Base-by-base conservation (phyloP, 75 land plant genomes). In the Sequoiadendron giganteum region DNA sequence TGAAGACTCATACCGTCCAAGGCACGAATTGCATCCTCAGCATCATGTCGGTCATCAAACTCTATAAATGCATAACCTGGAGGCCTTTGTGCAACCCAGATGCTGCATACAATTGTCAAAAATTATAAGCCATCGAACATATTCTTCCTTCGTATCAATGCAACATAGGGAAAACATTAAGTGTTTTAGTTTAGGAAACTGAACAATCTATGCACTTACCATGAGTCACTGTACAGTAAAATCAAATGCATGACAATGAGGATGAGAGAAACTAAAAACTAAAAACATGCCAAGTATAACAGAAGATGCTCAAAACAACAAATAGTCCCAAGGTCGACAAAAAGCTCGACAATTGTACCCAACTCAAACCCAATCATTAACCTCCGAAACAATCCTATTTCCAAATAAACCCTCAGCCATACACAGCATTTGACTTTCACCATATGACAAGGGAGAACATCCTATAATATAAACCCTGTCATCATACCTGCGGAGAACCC, bases 1-100 rank as follows among this genome's bases (percentile, higher is more conserved):
- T 11, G 34, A n/a, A 11, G 38, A 75, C 0, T 34, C 87, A 0
- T 39, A 91, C 93, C 92, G 89, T 93, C 92, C 78, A 93, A 85
- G 65, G 85, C 89, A 75, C 89, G 88, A 79, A 93, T 91, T 36
- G 93, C 94, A 90, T 93, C 94, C 45, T 65, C 61, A 16, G 92
- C 94, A 93, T 93, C 94, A 73, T 93, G 87, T 6, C 86, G 82
- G 79, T 93, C 94, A 39, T 93, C 94, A 89, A 93, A 93, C 49
- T 93, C 93, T 49, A 93, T 88, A 88, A 93, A 93, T 25, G 94
- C 93, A 91, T 92, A 93, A 55, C 93, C 93, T 73, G 94, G 94
- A 55, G 94, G 93, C 87, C 89, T 91, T 40, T 91, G 87, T 36
- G 91, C 93, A 79, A 93, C 93, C 94, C 91, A 93, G 32, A 93